Conservation (phyloP, 2,329 filamentous ascomycete genomes). For the Aspergillus arachidicola region DNA sequence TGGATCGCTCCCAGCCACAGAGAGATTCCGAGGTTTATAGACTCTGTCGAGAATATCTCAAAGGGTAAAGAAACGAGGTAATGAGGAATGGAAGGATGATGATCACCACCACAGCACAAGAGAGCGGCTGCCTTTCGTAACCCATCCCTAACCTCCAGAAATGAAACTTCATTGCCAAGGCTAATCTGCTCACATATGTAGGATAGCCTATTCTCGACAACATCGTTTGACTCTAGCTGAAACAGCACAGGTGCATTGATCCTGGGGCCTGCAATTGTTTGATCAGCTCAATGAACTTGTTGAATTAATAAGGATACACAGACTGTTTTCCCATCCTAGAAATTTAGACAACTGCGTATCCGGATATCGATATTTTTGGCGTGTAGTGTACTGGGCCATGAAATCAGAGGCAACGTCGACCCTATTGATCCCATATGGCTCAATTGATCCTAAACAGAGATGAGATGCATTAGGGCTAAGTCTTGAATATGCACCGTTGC, state of each 20-base stretch:
- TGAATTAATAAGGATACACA: slow-evolving; percentile 5
- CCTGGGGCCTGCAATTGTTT: slow-evolving; percentile 10
- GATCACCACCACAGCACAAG: slow-evolving; percentile 74
- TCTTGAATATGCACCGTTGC: neutral
- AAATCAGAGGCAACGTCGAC: slow-evolving; percentile 96
- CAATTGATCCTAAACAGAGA: slow-evolving; percentile 61
- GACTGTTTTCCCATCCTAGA: slow-evolving; percentile 18
- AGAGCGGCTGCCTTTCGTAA: slow-evolving; percentile 83
- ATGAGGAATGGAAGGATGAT: slow-evolving; percentile 78
- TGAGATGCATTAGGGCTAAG: neutral
- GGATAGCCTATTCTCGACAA: slow-evolving; percentile 63
- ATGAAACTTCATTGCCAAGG: slow-evolving; percentile 68
- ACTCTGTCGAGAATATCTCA: slow-evolving; percentile 87
- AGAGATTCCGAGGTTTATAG: slow-evolving; percentile 92
- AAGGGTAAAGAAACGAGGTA: slow-evolving; percentile 93
- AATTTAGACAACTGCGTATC: slow-evolving; percentile 58
- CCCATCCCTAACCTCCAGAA: slow-evolving; percentile 76
- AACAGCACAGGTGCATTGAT: slow-evolving; percentile 12
- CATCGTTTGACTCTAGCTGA: slow-evolving; percentile 38
- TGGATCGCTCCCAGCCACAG: slow-evolving; percentile 97
- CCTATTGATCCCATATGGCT: slow-evolving; percentile 69
- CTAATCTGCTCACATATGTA: slow-evolving; percentile 73
- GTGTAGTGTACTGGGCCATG: slow-evolving; percentile 92
- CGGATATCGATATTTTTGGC: slow-evolving; percentile 91
- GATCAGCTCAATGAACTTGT: slow-evolving; percentile 10